Evolutionary conservation across 2,329 filamentous ascomycete genomes (phyloP), one percentile per base, ranked within the genome.

Genomic region (Hymenoscyphus linearis): DNA sequence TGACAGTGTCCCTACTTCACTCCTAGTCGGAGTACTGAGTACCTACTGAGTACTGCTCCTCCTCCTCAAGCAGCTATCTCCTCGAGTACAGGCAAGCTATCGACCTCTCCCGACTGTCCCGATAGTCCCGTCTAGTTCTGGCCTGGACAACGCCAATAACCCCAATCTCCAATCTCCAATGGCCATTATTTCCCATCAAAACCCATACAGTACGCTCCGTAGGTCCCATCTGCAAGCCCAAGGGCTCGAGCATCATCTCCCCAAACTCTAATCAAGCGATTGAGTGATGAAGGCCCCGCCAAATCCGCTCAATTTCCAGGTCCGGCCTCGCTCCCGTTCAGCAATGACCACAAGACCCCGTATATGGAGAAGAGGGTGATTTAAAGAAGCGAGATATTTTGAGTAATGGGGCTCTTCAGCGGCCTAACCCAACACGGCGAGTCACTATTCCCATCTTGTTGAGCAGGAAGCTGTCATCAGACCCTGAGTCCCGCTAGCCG

Each of bases 401-500:
- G 44, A 50, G 18, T 13, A 50, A 50, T 50, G 44, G 44, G 44
- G 44, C 10, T 22, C n/a, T 2, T 44, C 40, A 47, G n/a, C n/a
- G 18, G 12, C 44, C 44, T 12, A 44, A 50, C 18, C 44, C 44
- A 50, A 31, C 31, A 31, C 31, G 31, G 31, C 31, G 31, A 31
- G 44, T 50, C 44, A 22, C 44, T 50, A 22, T 50, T 31, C 31
- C 44, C 22, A 18, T 40, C 14, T 18, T 50, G 18, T 50, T 18
- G 22, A 50, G 44, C 44, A 50, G 13, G 25, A 50, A 50, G 18
- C 13, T 10, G 44, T 50, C 44, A 52, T 58, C 52, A 55, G 62
- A 57, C 62, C 64, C 62, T 60, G 62, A 60, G 62, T 55, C 50
- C 58, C 31, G 31, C 22, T 25, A 50, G 60, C 56, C 61, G 22